Evolutionary conservation across 2,329 filamentous ascomycete species (phyloP).

Genomic region (Colletotrichum cuscutae): DNA sequence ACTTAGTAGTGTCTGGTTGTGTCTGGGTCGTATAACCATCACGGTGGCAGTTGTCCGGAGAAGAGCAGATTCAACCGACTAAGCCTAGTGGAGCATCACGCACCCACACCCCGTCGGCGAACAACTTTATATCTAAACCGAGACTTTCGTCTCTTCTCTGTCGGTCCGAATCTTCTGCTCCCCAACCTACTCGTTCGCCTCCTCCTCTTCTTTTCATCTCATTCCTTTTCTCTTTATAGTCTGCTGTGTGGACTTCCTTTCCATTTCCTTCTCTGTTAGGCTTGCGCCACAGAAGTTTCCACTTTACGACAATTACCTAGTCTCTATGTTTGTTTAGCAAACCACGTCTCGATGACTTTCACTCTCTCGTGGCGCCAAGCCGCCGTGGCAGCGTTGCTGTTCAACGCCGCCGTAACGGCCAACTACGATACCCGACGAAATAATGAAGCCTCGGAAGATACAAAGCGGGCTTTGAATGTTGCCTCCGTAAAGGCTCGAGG

Average conservation of each 20-base stretch:
- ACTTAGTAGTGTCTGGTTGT: neutral
- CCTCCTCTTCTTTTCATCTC: neutral
- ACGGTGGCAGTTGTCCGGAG: neutral
- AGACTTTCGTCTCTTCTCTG: constrained; percentile 1
- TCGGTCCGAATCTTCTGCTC: neutral
- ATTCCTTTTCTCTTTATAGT: neutral
- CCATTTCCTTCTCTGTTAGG: constrained; percentile 12
- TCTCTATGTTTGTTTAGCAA: neutral
- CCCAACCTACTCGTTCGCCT: neutral
- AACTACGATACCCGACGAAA: constrained; percentile 12
- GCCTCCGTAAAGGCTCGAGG: neutral
- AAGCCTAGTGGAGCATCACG: neutral
- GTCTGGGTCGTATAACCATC: neutral
- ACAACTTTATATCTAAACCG: constrained; percentile 15
- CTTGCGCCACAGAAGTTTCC: constrained; percentile 17
- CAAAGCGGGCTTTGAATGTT: constrained; percentile 21
- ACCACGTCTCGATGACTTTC: neutral
- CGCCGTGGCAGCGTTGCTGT: constrained; percentile 25
- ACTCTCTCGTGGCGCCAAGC: constrained; percentile 25
- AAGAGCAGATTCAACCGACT: constrained; percentile 2
- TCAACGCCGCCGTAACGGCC: constrained; percentile 26
- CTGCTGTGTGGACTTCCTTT: constrained; percentile 14
- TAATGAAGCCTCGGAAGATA: constrained; percentile 8
- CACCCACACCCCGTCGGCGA: neutral
- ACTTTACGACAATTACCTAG: neutral